A percentile compares a stretch with the other conserved stretches of the same genome.
Evolutionary conservation across 192 early-diverging fungal species (phyloP).

Genomic region (Umbelopsis isabellina): DNA sequence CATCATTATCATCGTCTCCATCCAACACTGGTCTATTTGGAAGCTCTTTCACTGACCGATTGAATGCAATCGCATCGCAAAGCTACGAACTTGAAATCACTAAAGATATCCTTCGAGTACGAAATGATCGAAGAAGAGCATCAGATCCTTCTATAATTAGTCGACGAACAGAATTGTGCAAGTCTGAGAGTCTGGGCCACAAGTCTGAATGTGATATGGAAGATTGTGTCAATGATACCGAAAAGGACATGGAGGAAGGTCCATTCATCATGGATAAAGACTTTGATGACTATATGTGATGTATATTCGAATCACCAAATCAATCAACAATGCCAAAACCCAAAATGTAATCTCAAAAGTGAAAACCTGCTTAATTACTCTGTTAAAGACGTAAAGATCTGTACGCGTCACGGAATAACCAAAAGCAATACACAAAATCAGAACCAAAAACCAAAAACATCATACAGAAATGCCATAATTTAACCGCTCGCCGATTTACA

Average conservation of each 20-base stretch:
- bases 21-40: neutral
- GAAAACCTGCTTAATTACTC: too few species aligned
- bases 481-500: too few species aligned
- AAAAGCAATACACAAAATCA: too few species aligned
- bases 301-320: too few species aligned
- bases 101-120: neutral
- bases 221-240: neutral
- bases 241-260: neutral
- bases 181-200: neutral
- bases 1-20: neutral
- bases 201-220: neutral
- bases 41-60: neutral
- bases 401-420: too few species aligned
- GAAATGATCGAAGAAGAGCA: slow-evolving; percentile 9
- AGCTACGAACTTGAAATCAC: slow-evolving; percentile 9
- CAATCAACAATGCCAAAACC: too few species aligned
- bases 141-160: neutral
- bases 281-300: too few species aligned
- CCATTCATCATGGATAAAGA: neutral
- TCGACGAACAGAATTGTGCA: neutral
- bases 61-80: neutral
- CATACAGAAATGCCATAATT: too few species aligned
- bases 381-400: too few species aligned
- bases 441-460: too few species aligned
- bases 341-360: too few species aligned